Percentiles rank a stretch among this genome's conserved stretches.
Evolutionary conservation across 2,329 filamentous ascomycete genomes (phyloP).

Genomic region (Aspergillus piperis): DNA sequence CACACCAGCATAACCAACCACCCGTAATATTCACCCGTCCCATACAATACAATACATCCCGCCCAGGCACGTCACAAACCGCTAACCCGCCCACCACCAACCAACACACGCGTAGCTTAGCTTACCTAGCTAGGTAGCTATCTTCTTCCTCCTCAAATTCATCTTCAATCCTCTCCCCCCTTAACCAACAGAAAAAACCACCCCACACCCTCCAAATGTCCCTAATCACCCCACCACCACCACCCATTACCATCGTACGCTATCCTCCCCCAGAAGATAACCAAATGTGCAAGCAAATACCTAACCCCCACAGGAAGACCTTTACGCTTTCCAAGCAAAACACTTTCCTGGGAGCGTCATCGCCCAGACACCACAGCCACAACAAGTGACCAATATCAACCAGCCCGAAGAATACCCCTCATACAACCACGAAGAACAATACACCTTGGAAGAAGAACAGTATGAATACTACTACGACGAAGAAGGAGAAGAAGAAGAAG

Average conservation of each 20-base stretch:
- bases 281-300: background rate
- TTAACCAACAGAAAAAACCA: background rate
- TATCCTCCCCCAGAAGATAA: background rate
- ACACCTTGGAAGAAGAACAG: background rate
- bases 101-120: too few species aligned
- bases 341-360: slow-evolving; percentile 54
- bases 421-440: background rate
- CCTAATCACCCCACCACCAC: background rate
- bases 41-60: too few species aligned
- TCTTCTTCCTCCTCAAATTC: background rate
- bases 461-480: background rate
- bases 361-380: background rate
- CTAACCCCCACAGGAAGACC: slow-evolving; percentile 54
- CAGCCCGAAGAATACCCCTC: background rate
- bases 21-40: too few species aligned
- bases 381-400: background rate
- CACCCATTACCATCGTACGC: background rate
- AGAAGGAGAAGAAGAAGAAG: slow-evolving; percentile 50
- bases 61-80: too few species aligned
- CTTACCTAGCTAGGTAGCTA: too few species aligned
- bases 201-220: background rate
- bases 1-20: too few species aligned
- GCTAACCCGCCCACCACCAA: too few species aligned
- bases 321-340: slow-evolving; percentile 58
- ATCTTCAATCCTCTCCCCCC: background rate